Base-by-base conservation (phyloP, 2,329 filamentous ascomycete species). In the Cytospora leucostoma region DNA sequence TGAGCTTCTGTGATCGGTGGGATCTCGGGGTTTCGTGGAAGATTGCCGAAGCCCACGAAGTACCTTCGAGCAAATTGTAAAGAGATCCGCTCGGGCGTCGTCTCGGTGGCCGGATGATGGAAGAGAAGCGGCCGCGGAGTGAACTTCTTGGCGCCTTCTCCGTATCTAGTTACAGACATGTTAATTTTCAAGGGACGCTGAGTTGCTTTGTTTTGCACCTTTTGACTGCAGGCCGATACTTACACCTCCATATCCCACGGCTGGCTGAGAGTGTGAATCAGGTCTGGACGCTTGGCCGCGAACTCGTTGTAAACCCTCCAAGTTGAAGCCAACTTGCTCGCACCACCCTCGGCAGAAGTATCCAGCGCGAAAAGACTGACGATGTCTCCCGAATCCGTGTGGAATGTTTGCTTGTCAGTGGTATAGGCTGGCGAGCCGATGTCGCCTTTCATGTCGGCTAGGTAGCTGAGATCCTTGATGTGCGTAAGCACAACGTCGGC, bases 231-330 rank as follows among this genome's bases (percentile, higher is more conserved):
- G 77, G 6, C 13, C 11, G 27, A 1, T 6, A 70, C 76, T 68
- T 68, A 81, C 80, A 76, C 73, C 38, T 82, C 79, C 27, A 81
- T 54, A 80, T 76, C 72, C 85, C 72, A 87, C 66, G 73, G 80
- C 67, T 81, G 76, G 0, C 82, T 74, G 33, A 89, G 72, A 0
- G 83, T 86, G 4, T 78, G 75, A 38, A 90, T 82, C 13, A 89
- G 73, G 68, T 89, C 86, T 0, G 86, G 86, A 19, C 85, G 74
- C 1, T 79, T 83, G 21, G 73, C 74, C 0, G 86, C 85, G 2
- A 89, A 75, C 70, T 88, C 81, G 67, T 89, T 89, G 70, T 89
- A 89, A 3, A 89, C 82, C 3, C 76, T 76, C 80, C 82, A 84
- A 33, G 79, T 83, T 68, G 84, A 85, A 0, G 84, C 80, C 12